Evolutionary conservation across 306 rosid genomes (phyloP).

Genomic region (Calophaca sinica): DNA sequence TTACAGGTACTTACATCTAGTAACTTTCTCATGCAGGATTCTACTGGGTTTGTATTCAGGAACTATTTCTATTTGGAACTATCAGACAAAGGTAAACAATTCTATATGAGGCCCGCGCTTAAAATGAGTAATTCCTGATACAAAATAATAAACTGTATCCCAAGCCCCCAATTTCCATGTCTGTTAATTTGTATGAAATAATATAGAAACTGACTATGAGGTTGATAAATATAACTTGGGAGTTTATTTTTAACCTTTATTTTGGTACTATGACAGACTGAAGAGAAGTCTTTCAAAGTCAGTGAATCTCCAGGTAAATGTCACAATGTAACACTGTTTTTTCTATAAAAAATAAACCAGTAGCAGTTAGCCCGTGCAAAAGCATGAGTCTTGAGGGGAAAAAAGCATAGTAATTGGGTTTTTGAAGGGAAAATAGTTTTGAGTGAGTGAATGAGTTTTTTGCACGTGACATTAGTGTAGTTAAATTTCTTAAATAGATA

Average conservation of each 20-base stretch:
- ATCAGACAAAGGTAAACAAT: slow-evolving; percentile 61
- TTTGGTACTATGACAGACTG: slow-evolving; percentile 48
- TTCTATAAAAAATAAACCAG: background rate
- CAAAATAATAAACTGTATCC: background rate
- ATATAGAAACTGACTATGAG: background rate
- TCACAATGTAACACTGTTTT: background rate
- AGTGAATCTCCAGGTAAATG: slow-evolving; percentile 67
- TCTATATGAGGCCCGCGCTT: background rate
- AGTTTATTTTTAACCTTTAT: slow-evolving; percentile 27
- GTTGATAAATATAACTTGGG: background rate
- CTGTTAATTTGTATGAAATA: background rate
- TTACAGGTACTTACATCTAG: background rate
- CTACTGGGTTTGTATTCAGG: slow-evolving; percentile 73
- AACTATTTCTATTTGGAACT: slow-evolving; percentile 66
- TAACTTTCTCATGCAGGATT: slow-evolving; percentile 60
- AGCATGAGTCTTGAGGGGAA: too few species aligned
- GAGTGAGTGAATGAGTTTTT: too few species aligned
- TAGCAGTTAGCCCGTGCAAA: too few species aligned
- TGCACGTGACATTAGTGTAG: too few species aligned
- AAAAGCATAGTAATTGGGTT: too few species aligned
- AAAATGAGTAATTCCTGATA: background rate
- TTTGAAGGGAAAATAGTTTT: too few species aligned
- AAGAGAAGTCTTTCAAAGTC: slow-evolving; percentile 62
- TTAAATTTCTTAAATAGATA: too few species aligned
- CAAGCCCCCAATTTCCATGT: background rate